Evolutionary conservation across 257 asterid genomes (phyloP).

Genomic region (Solanum pinnatisectum): DNA sequence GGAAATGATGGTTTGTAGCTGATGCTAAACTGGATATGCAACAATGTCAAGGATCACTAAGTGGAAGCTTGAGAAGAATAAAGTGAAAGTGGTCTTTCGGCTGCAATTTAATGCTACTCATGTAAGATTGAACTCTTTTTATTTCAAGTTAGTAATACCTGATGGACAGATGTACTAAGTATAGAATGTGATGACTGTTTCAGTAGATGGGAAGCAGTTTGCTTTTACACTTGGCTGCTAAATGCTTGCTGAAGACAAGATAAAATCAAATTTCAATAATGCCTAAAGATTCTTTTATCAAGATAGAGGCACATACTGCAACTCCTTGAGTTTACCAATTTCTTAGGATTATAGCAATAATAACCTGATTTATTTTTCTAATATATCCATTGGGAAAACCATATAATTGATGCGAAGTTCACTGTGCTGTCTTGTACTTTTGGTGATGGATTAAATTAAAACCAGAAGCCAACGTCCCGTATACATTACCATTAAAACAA

Average conservation of each 20-base stretch:
- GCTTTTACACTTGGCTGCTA: not conserved
- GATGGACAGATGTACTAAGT: not conserved
- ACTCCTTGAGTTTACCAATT: not conserved
- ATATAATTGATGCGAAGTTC: not conserved
- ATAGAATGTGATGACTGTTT: not conserved
- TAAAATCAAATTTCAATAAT: not conserved
- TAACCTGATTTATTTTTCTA: not conserved
- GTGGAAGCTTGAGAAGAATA: slow-evolving; percentile 97
- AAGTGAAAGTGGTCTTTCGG: slow-evolving; percentile 97
- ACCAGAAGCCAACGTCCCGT: not conserved
- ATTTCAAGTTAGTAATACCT: not conserved
- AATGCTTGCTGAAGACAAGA: not conserved
- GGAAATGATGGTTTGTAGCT: slow-evolving; percentile 14
- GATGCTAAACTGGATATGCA: slow-evolving; percentile 34
- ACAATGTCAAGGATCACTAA: slow-evolving; percentile 80
- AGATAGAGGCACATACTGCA: not conserved
- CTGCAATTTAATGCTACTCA: slow-evolving; percentile 97
- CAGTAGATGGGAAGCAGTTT: not conserved
- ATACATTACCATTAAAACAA: not conserved
- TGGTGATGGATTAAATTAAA: not conserved
- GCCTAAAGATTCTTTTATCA: not conserved
- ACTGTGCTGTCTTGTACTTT: not conserved
- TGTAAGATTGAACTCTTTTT: slow-evolving; percentile 32
- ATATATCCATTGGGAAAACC: not conserved
- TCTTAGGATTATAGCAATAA: not conserved